These are phyloP conservation scores for Diaporthe sp. DNA, from an alignment of 2,329 filamentous ascomycete species.

Conservation along the genomic window DNA sequence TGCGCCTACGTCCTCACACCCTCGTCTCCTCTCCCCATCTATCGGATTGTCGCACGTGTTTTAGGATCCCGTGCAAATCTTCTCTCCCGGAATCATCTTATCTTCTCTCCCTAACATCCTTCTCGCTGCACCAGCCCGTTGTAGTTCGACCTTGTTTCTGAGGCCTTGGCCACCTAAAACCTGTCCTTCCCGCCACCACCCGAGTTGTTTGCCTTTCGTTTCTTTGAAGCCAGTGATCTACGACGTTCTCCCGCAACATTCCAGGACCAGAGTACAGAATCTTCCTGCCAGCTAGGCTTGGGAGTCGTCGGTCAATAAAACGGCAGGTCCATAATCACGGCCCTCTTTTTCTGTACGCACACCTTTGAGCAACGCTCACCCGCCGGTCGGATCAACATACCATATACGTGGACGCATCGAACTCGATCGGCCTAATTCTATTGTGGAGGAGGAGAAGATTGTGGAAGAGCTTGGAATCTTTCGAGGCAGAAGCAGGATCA, in stretches of 20 bases:
- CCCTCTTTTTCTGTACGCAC: background rate
- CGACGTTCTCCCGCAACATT: slow-evolving; percentile 19
- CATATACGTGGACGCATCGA: background rate
- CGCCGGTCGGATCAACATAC: slow-evolving; percentile 37
- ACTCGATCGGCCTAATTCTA: slow-evolving; percentile 4
- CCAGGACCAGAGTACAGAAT: background rate
- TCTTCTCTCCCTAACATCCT: background rate
- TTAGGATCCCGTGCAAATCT: slow-evolving; percentile 15
- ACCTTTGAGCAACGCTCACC: slow-evolving; percentile 6
- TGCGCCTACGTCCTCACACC: slow-evolving; percentile 11
- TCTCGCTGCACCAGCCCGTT: background rate
- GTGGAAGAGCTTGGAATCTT: slow-evolving; percentile 20
- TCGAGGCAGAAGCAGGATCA: background rate
- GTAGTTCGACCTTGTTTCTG: slow-evolving; percentile 20
- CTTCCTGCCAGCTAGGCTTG: background rate
- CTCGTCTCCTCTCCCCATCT: slow-evolving; percentile 21
- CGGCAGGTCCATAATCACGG: slow-evolving; percentile 35
- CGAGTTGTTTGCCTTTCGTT: slow-evolving; percentile 39
- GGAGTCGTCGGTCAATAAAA: slow-evolving; percentile 15
- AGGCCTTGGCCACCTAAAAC: slow-evolving; percentile 35
- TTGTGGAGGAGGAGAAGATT: background rate
- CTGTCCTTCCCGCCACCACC: slow-evolving; percentile 9
- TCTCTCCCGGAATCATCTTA: slow-evolving; percentile 8
- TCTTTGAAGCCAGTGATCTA: slow-evolving; percentile 19
- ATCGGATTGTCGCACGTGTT: slow-evolving; percentile 31